Conservation (phyloP, 225 moss, liverwort and hornwort species). For the Rhytidiadelphus loreus region DNA sequence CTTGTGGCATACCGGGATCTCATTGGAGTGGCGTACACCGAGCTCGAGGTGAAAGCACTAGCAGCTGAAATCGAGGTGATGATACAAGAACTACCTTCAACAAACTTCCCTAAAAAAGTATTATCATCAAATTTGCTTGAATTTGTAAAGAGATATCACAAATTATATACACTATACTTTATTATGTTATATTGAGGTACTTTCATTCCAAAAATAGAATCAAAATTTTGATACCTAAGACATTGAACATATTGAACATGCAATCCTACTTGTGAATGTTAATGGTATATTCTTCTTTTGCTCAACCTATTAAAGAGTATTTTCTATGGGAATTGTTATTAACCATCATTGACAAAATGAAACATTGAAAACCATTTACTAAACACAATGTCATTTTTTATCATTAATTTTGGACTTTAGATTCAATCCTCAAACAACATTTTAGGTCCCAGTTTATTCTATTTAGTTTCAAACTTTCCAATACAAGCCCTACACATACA, state of each 20-base stretch:
- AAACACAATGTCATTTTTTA: neutral
- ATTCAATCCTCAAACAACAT: neutral
- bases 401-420: neutral
- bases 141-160: no score
- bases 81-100: neutral
- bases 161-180: neutral
- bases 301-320: neutral
- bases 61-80: constrained; percentile 35
- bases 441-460: neutral
- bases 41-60: constrained; percentile 27
- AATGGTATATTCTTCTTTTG: neutral
- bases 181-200: neutral
- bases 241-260: neutral
- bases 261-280: neutral
- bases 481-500: accelerated
- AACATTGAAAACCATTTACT: no score
- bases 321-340: neutral
- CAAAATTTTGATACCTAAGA: neutral
- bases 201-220: neutral
- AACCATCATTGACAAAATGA: neutral
- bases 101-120: no score
- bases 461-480: neutral
- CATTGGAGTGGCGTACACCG: constrained; percentile 22
- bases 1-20: constrained; percentile 17
- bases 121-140: neutral